Evolutionary conservation across 176 grass and related monocot genomes (phyloP), one percentile per base, ranked within the genome.

Genomic region (Avena atlantica): DNA sequence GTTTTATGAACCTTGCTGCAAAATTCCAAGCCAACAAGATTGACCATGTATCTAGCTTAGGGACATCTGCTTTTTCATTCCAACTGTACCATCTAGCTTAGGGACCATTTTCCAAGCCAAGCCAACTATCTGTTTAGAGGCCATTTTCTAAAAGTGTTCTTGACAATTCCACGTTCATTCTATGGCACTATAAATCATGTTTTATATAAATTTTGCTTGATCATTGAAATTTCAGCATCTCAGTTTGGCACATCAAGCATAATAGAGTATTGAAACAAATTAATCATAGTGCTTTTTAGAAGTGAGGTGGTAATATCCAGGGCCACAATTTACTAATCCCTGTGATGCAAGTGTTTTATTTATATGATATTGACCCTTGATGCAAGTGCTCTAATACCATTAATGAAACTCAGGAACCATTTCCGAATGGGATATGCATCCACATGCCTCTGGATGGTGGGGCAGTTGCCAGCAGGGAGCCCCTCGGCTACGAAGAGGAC

Each of bases 401-500:
- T 37, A 60, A 69, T 64, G 70, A 56, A 73, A 84, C 74, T 36
- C 88, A 98, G 95, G 89, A 95, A 74, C 61, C 86, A 66, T 90
- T 98, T 69, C 86, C 91, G 0, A 89, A 95, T 55, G 93, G 86
- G 71, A 91, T 93, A 78, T 90, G 79, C 71, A 89, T 87, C 68
- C 73, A 81, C 64, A 78, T 87, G 73, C 89, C 78, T 17, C 44
- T 78, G 49, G 85, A 93, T 84, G 89, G 93, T 10, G 92, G 82
- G 9, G 42, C 21, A 24, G 81, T 20, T 44, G 50, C 42, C 4
- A 75, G 34, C 9, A 78, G 58, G 16, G 87, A 92, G 31, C 81
- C 72, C 48, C 40, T 88, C 17, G 82, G 79, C 78, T 80, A 79
- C 74, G 86, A 89, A 74, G 83, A 90, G 20, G 92, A 82, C 74